Evolutionary conservation across 2,329 filamentous ascomycete species (phyloP).

Genomic region (Xylaria sp.): DNA sequence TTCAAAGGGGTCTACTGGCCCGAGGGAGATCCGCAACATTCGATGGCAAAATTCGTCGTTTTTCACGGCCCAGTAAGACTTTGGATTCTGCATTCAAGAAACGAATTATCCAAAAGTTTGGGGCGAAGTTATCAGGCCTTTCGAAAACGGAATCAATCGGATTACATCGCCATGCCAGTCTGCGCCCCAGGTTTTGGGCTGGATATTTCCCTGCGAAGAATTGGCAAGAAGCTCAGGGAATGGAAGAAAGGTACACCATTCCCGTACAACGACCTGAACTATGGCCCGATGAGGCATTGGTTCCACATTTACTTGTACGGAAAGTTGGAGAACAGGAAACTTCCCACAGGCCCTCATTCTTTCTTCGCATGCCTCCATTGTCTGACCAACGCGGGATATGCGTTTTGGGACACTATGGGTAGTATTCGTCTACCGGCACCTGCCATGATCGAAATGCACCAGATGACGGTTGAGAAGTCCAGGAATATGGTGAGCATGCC

Average conservation of each 20-base stretch:
- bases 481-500: neutral
- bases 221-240: neutral
- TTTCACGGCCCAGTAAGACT: neutral
- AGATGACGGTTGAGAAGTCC: too few species aligned
- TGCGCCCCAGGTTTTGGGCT: neutral
- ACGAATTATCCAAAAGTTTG: neutral
- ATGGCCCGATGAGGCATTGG: constrained; percentile 6
- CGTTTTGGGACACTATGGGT: constrained; percentile 1
- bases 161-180: neutral
- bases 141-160: neutral
- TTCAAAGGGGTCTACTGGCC: too few species aligned
- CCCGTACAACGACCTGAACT: neutral
- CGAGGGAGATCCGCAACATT: neutral
- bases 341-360: neutral
- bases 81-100: neutral
- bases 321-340: neutral
- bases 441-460: neutral
- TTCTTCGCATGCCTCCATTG: neutral
- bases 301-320: neutral
- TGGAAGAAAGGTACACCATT: neutral
- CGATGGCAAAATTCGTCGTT: neutral
- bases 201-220: neutral
- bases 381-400: neutral
- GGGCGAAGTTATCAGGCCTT: neutral
- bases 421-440: too few species aligned